Evolutionary conservation across 345 rosid genomes (phyloP), one percentile per base, ranked within the genome.

Genomic region (Lagerstroemia speciosa): DNA sequence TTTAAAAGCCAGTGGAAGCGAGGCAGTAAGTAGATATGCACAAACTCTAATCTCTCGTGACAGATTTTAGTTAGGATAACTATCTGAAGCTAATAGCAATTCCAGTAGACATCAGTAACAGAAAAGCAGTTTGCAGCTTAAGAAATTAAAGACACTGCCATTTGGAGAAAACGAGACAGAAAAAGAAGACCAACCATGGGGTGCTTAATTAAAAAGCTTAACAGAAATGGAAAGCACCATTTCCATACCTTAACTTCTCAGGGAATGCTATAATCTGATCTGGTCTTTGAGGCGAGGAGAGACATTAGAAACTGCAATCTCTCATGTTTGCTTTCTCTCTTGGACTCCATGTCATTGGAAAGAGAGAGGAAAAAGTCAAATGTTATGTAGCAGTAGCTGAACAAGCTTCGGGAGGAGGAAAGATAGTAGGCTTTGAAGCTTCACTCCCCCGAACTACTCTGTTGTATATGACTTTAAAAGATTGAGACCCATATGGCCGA

Each of bases 401-500:
- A 75, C 78, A 81, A 48, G 75, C 80, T 67, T 77, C 83, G 33
- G 64, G 69, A 24, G 83, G 65, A 72, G 79, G 55, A 67, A 79
- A 57, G 74, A 68, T 41, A 41, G 16, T 66, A 69, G 84, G 66
- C 75, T 84, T 88, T 65, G 96, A 86, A 81, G 86, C 73, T 78
- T 85, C 96, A 31, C 87, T 86, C 67, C 88, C 88, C 79, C 93
- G 81, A 71, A 94, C 84, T 26, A 94, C 92, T 77, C 96, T 83
- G 84, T 77, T 94, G 75, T 78, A 85, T 67, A 76, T 67, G 58
- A 85, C 76, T 81, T 94, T 94, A 78, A 94, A 94, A 50, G 95
- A 83, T 74, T 86, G 95, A n/a, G 99, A 89, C 61, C 87, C 91
- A 64, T 89, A 85, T 69, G 99, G 97, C 67, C 92, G 86, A 82